Percentiles rank a stretch among this genome's conserved stretches.
These are phyloP conservation scores for Neurospora discreta DNA, from an alignment of 495 filamentous ascomycete species.

Conservation along the genomic window DNA sequence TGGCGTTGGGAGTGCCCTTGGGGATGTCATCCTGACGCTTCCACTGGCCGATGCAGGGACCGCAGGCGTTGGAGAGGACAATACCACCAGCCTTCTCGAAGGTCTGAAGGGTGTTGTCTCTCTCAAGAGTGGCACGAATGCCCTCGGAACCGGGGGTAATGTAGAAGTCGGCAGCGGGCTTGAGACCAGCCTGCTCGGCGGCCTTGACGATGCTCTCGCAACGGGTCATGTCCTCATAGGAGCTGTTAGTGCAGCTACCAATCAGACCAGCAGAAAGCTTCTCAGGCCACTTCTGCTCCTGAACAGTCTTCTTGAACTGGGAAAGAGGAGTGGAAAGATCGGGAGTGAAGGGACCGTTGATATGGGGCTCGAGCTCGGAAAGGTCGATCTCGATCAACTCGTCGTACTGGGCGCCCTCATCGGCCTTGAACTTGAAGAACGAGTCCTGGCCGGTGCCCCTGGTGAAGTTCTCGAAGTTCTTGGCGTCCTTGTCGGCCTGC, in stretches of 20 bases:
- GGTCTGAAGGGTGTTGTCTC: constrained; percentile 72
- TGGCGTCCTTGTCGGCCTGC: constrained; percentile 54
- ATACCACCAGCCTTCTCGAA: constrained; percentile 82
- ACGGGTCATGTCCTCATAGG: constrained; percentile 95
- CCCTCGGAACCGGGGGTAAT: constrained; percentile 95
- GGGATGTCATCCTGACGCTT: constrained; percentile 72
- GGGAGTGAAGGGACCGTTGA: constrained; percentile 95
- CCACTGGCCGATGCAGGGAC: constrained; percentile 94
- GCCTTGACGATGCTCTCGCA: constrained; percentile 87
- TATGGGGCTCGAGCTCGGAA: constrained; percentile 82
- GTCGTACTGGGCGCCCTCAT: constrained; percentile 77
- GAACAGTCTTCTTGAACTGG: constrained; percentile 70
- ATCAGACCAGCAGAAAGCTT: constrained; percentile 87
- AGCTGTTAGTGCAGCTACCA: constrained; percentile 96
- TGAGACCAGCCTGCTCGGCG: constrained; percentile 72
- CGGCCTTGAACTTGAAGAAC: constrained; percentile 49
- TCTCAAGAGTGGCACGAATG: constrained; percentile 83
- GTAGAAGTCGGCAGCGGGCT: constrained; percentile 85
- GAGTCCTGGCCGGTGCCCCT: constrained; percentile 23
- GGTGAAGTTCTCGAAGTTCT: constrained; percentile 37
- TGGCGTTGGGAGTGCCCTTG: constrained; percentile 86
- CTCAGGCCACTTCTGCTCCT: constrained; percentile 79
- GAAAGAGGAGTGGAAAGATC: constrained; percentile 89
- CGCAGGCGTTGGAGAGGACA: constrained; percentile 91
- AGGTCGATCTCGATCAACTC: constrained; percentile 86